Evolutionary conservation across 1,284 basidiomycete species (phyloP).

Genomic region (Rhodotorula sp.): DNA sequence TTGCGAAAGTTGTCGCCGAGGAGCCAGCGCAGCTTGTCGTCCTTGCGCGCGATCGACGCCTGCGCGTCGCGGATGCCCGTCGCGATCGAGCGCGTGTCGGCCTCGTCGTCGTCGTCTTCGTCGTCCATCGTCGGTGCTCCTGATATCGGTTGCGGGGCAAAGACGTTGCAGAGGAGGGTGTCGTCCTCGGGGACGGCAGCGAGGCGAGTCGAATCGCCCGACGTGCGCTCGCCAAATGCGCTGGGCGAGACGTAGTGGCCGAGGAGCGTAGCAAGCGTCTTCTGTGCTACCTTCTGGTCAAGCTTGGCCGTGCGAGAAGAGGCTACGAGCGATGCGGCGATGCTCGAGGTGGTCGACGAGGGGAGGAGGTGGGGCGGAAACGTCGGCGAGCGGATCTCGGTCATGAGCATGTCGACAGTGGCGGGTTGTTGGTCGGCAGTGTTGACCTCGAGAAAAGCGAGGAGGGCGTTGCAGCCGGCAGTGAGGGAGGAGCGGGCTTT

Average conservation of each 20-base stretch:
- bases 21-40: slow-evolving; percentile 25
- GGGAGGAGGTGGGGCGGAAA: background rate
- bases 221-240: background rate
- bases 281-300: background rate
- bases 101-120: slow-evolving; percentile 7
- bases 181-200: background rate
- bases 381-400: background rate
- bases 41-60: slow-evolving; percentile 24
- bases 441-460: background rate
- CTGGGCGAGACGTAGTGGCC: slow-evolving; percentile 14
- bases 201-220: background rate
- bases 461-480: background rate
- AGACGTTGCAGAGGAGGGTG: background rate
- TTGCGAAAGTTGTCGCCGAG: slow-evolving; percentile 17
- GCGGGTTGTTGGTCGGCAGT: background rate
- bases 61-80: slow-evolving; percentile 25
- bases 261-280: slow-evolving; percentile 12
- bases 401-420: slow-evolving; percentile 7
- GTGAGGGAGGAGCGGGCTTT: too few relatives aligned
- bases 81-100: slow-evolving; percentile 14
- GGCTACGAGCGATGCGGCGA: background rate
- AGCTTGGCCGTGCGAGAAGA: background rate
- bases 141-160: background rate
- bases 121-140: background rate
- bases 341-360: background rate